Evolutionary conservation across 108 stramenopile species (phyloP).

Genomic region (Nitzschia inconspicua): DNA sequence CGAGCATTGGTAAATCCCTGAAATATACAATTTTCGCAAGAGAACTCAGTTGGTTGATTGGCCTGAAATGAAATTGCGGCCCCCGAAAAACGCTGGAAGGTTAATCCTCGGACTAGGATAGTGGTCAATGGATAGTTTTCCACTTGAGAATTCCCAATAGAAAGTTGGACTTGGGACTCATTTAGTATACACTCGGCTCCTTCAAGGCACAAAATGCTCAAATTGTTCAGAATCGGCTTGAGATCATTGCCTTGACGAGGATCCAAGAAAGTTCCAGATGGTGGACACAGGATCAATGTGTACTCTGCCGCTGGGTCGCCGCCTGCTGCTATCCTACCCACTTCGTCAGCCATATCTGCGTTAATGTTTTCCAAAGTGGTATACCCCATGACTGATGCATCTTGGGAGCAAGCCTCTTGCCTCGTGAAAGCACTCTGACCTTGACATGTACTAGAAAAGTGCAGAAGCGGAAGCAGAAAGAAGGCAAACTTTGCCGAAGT

Average conservation of each 20-base stretch:
- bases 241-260: neutral
- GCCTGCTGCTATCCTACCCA: neutral
- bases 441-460: too few species aligned
- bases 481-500: too few species aligned
- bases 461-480: too few species aligned
- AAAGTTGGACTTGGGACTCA: neutral
- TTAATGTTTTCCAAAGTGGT: neutral
- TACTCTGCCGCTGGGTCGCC: neutral
- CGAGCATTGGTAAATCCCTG: too few species aligned
- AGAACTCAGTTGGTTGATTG: too few species aligned
- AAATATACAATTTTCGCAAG: too few species aligned
- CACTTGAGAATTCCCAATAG: too few species aligned
- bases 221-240: neutral
- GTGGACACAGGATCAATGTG: constrained; percentile 1
- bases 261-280: neutral
- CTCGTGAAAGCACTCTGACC: neutral
- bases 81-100: too few species aligned
- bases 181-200: neutral
- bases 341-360: constrained; percentile 5
- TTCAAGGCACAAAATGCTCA: neutral
- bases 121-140: too few species aligned
- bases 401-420: constrained; percentile 5
- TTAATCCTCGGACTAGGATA: too few species aligned
- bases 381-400: constrained; percentile 7
- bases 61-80: too few species aligned